Conservation (phyloP, 495 filamentous ascomycete species). For the Neurospora terricola region DNA sequence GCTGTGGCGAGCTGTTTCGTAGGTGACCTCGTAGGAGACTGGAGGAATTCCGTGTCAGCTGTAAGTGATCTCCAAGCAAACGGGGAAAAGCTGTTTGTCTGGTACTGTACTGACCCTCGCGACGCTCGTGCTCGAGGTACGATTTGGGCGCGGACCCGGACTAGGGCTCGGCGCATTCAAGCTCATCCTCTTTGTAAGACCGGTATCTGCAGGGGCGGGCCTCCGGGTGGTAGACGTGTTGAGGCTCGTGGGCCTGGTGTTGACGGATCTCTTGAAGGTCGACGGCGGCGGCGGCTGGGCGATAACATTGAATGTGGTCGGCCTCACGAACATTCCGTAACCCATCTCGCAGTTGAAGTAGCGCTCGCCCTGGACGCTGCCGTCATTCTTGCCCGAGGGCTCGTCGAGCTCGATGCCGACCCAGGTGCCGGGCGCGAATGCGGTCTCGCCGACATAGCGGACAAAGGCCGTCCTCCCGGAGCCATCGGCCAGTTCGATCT, state of each 20-base stretch:
- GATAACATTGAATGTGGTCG: constrained; percentile 49
- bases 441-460: constrained; percentile 68
- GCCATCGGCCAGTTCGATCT: constrained; percentile 63
- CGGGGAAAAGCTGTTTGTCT: background rate
- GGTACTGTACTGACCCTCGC: constrained; percentile 39
- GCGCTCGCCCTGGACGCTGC: constrained; percentile 73
- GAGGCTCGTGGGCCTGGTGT: constrained; percentile 30
- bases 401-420: constrained; percentile 82
- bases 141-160: constrained; percentile 38
- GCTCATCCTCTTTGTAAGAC: constrained; percentile 52
- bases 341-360: constrained; percentile 81
- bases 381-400: constrained; percentile 87
- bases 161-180: constrained; percentile 59
- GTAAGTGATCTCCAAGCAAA: background rate
- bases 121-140: constrained; percentile 42
- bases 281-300: constrained; percentile 38
- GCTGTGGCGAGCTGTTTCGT: constrained; percentile 61
- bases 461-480: constrained; percentile 53
- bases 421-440: constrained; percentile 78
- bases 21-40: constrained; percentile 73
- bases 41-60: background rate
- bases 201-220: constrained; percentile 35
- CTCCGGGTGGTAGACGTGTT: constrained; percentile 17
- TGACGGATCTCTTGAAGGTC: constrained; percentile 19
- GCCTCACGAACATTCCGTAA: constrained; percentile 83